These are phyloP conservation scores for Cupressus sempervirens DNA, from an alignment of 75 land plant species.

Conservation along the genomic window DNA sequence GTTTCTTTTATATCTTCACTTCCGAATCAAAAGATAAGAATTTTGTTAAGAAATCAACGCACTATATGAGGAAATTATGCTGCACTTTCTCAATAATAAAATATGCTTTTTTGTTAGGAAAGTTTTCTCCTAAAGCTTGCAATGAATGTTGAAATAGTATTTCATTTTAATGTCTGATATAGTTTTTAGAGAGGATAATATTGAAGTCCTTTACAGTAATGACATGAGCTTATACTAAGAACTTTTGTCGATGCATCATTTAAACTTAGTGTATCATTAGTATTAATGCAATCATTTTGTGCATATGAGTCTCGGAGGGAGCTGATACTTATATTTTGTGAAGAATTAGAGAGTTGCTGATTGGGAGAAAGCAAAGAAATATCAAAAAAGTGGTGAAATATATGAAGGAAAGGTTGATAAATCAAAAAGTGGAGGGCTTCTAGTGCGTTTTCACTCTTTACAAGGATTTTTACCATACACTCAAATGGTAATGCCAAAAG, in stretches of 20 bases:
- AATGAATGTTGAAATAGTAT: not conserved
- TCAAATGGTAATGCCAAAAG: slow-evolving; percentile 59
- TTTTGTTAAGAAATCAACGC: not conserved
- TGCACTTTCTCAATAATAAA: not conserved
- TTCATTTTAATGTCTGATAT: not conserved
- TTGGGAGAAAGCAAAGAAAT: slow-evolving; percentile 77
- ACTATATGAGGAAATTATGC: not conserved
- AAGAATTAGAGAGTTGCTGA: slow-evolving; percentile 85
- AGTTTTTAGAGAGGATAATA: not conserved
- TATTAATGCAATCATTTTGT: not conserved
- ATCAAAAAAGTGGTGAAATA: slow-evolving; percentile 52
- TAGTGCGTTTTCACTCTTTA: slow-evolving; percentile 71
- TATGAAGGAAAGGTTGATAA: slow-evolving; percentile 79
- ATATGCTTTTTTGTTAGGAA: not conserved
- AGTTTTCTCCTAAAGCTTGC: not conserved
- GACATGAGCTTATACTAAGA: not conserved
- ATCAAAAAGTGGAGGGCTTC: slow-evolving; percentile 77
- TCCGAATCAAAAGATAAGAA: not conserved
- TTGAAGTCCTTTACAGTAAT: not conserved
- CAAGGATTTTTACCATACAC: slow-evolving; percentile 87
- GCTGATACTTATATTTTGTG: slow-evolving; percentile 26
- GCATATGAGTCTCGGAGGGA: not conserved
- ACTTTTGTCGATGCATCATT: not conserved
- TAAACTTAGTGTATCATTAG: not conserved
- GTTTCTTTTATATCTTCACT: not conserved